These are phyloP conservation scores for Saccharomycopsis guyanensis DNA, from an alignment of 805 yeast species.

Conservation along the genomic window DNA sequence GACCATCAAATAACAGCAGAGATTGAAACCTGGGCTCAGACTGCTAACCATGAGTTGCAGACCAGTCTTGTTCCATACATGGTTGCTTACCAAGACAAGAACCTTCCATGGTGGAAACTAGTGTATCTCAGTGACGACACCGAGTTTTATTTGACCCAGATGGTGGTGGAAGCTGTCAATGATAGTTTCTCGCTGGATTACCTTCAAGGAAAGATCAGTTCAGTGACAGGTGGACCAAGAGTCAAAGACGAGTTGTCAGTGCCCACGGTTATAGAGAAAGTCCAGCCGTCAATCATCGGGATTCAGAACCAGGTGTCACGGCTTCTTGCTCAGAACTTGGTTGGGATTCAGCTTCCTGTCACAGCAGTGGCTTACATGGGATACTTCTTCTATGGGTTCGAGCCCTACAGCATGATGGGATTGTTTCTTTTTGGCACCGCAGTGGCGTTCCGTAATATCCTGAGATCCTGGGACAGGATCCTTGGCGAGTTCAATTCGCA, in stretches of 20 bases:
- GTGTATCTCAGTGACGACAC: constrained; percentile 14
- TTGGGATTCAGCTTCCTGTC: constrained; percentile 18
- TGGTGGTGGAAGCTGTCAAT: constrained; percentile 13
- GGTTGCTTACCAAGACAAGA: constrained; percentile 6
- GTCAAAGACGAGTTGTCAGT: neutral
- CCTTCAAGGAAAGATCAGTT: constrained; percentile 17
- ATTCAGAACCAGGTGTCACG: constrained; percentile 12
- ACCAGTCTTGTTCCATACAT: constrained; percentile 1
- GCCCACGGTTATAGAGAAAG: neutral
- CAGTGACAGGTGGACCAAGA: neutral
- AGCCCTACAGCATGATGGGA: constrained; percentile 10
- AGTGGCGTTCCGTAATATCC: constrained; percentile 14
- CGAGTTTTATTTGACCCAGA: constrained; percentile 17
- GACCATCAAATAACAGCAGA: constrained; percentile 4
- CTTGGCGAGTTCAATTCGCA: constrained; percentile 11
- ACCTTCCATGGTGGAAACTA: constrained; percentile 18
- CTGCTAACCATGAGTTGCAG: constrained; percentile 15
- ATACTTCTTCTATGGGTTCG: constrained; percentile 16
- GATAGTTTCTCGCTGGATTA: constrained; percentile 4
- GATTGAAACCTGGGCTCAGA: constrained; percentile 15
- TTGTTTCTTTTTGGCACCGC: constrained; percentile 14
- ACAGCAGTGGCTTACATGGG: constrained; percentile 9
- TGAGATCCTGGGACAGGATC: constrained; percentile 8
- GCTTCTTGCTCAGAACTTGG: constrained; percentile 11
- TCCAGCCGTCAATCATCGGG: constrained; percentile 7